Evolutionary conservation across 116 monocot species (phyloP).

Genomic region (Thalassia testudinum): DNA sequence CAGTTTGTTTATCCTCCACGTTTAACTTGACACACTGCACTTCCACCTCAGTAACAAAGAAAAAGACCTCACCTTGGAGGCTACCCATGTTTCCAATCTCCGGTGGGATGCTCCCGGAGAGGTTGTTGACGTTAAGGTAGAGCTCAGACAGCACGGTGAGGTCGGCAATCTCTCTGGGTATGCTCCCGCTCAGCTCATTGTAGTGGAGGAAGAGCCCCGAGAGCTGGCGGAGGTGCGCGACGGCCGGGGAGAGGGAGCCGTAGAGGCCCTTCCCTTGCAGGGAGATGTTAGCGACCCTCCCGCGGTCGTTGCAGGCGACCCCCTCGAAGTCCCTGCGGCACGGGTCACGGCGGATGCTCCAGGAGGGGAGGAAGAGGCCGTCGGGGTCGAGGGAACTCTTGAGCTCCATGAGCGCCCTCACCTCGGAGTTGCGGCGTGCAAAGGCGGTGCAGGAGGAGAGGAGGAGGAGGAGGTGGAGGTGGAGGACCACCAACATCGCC

Average conservation of each 20-base stretch:
- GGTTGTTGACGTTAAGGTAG: conserved; percentile 54
- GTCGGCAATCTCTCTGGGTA: conserved; percentile 40
- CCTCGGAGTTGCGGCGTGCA: conserved; percentile 13
- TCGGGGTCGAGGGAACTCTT: conserved; percentile 31
- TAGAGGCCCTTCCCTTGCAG: conserved; percentile 52
- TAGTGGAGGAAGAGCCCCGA: conserved; percentile 61
- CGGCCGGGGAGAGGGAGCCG: conserved; percentile 37
- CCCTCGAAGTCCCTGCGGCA: conserved; percentile 47
- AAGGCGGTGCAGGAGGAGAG: conserved; percentile 2
- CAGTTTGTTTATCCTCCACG: too few species aligned
- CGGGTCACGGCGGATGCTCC: conserved; percentile 25
- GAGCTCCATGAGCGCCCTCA: conserved; percentile 39
- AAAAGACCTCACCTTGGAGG: conserved; percentile 37
- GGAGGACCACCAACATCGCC: neutral
- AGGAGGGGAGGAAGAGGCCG: conserved; percentile 29
- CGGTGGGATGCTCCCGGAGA: conserved; percentile 35
- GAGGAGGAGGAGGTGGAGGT: conserved; percentile 1
- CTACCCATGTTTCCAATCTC: conserved; percentile 39
- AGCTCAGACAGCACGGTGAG: conserved; percentile 44
- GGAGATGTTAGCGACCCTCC: conserved; percentile 50
- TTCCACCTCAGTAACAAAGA: too few species aligned
- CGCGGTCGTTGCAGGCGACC: conserved; percentile 40
- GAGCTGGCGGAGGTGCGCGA: conserved; percentile 25
- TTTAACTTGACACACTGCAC: too few species aligned
- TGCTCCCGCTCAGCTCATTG: conserved; percentile 38